phyloP scores from a whole-genome alignment of 805 yeast species.

The Diddensiella caesifluorescens region DNA sequence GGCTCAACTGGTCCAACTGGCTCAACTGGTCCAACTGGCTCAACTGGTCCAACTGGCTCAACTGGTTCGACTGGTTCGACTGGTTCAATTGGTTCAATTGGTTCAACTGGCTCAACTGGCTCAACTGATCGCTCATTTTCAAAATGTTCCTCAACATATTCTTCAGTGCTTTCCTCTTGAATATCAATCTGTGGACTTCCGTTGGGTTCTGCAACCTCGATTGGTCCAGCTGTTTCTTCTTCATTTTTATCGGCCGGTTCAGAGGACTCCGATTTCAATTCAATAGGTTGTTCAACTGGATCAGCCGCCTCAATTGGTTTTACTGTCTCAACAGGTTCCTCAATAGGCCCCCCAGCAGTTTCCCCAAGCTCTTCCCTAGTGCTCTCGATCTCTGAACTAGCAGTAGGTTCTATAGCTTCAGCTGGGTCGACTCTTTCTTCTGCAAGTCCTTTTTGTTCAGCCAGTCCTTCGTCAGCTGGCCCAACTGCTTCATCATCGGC shows the following conservation, averaged over 20 bases:
- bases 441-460: conserved; percentile 1
- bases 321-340: conserved; percentile 3
- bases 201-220: not conserved
- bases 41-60: not conserved
- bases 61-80: not conserved
- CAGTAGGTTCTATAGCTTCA: conserved; percentile 9
- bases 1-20: no score
- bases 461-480: conserved; percentile 3
- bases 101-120: conserved; percentile 1
- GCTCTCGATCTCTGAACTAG: conserved; percentile 8
- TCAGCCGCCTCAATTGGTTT: conserved; percentile 1
- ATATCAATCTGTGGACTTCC: not conserved
- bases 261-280: not conserved
- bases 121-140: conserved; percentile 1
- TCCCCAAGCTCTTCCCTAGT: no score
- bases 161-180: not conserved
- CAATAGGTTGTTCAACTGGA: conserved; percentile 7
- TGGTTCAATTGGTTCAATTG: not conserved
- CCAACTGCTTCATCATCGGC: conserved; percentile 6
- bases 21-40: no score
- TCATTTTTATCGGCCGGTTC: not conserved
- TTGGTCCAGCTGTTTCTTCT: not conserved
- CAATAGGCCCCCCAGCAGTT: conserved; percentile 5
- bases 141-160: conserved; percentile 1
- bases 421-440: conserved; percentile 6